Percentiles rank a stretch among this genome's conserved stretches.
Evolutionary conservation across 371 early-diverging fungal genomes (phyloP).

Genomic region (Vairimorpha necatrix): DNA sequence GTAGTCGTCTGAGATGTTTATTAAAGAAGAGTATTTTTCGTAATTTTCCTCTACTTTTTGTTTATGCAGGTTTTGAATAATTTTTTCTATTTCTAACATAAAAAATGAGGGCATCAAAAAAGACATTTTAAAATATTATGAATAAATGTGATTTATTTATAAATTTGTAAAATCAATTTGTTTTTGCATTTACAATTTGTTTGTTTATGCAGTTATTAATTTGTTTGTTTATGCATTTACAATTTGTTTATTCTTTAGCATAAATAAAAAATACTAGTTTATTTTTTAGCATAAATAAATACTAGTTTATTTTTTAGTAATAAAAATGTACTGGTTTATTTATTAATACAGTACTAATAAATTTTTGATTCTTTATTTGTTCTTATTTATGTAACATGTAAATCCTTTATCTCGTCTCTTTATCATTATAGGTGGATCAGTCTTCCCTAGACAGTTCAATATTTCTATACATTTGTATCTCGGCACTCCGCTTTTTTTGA

Average conservation of each 20-base stretch:
- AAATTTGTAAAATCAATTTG: too few relatives aligned
- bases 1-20: slow-evolving; percentile 9
- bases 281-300: too few relatives aligned
- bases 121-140: neutral
- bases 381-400: slow-evolving; percentile 23
- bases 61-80: neutral
- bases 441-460: slow-evolving; percentile 30
- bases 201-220: too few relatives aligned
- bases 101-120: neutral
- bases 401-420: slow-evolving; percentile 42
- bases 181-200: too few relatives aligned
- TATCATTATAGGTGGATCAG: slow-evolving; percentile 24
- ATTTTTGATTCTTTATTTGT: too few relatives aligned
- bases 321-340: too few relatives aligned
- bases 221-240: too few relatives aligned
- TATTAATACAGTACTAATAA: too few relatives aligned
- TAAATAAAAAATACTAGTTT: too few relatives aligned
- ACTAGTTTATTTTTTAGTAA: too few relatives aligned
- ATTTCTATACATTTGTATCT: slow-evolving; percentile 49
- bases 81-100: neutral
- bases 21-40: slow-evolving; percentile 17
- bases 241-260: too few relatives aligned
- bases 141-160: too few relatives aligned
- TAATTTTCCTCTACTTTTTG: neutral
- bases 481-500: slow-evolving; percentile 29